Conservation (phyloP, 2,329 filamentous ascomycete species). For the Diaporthe sp. region DNA sequence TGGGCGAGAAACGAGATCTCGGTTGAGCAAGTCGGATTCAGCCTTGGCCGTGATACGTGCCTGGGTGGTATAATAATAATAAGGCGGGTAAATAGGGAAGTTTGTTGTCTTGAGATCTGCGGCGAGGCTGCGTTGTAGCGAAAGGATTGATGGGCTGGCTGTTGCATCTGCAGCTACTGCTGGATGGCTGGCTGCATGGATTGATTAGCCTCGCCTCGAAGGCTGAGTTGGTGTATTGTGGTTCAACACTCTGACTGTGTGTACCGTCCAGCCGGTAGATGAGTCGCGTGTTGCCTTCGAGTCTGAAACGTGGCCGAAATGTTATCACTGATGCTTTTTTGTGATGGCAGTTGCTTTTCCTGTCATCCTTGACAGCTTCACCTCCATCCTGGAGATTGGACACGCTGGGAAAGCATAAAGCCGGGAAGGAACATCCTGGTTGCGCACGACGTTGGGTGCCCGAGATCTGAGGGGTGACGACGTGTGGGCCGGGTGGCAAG, state of each 20-base stretch:
- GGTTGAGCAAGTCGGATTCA: not conserved
- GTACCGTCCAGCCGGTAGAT: conserved; percentile 28
- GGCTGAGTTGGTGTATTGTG: not conserved
- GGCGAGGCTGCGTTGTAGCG: conserved; percentile 14
- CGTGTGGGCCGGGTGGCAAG: conserved; percentile 1
- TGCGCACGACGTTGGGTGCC: conserved; percentile 9
- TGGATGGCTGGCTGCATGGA: not conserved
- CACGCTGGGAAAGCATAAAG: not conserved
- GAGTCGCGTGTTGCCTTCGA: conserved; percentile 21
- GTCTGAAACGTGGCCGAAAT: conserved; percentile 36
- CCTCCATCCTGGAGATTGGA: conserved; percentile 14
- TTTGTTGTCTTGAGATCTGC: not conserved
- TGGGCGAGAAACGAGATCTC: conserved; percentile 4
- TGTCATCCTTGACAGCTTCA: not conserved
- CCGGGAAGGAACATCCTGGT: conserved; percentile 16
- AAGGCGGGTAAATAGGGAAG: conserved; percentile 11
- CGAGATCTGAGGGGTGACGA: conserved; percentile 21
- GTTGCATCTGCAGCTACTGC: not conserved
- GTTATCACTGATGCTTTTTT: conserved; percentile 9
- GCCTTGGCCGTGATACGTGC: not conserved
- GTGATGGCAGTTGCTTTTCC: conserved; percentile 5
- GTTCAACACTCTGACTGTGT: not conserved
- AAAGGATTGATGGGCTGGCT: not conserved
- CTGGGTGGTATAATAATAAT: not conserved
- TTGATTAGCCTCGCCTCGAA: conserved; percentile 11